Percentiles rank a stretch among this genome's conserved stretches.
Conservation (phyloP, 1,284 basidiomycete genomes). For the Irpex rosettiformis region DNA sequence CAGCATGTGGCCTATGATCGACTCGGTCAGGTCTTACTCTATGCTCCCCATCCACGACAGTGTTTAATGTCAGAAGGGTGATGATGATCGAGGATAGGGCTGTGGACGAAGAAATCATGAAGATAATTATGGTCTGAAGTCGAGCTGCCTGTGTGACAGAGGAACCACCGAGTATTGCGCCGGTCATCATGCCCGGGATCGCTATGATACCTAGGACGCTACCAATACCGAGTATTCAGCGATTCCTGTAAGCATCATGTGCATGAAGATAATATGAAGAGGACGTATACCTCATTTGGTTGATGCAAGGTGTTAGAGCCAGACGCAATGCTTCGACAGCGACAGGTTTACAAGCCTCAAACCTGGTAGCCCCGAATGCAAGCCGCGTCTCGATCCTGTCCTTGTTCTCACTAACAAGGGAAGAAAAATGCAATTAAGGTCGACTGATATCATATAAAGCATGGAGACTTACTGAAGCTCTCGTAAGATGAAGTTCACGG, state of each 20-base stretch:
- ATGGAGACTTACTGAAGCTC: slow-evolving; percentile 53
- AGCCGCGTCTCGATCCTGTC: slow-evolving; percentile 84
- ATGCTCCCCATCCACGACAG: slow-evolving; percentile 67
- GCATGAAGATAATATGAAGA: slow-evolving; percentile 6
- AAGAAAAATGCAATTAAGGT: neutral
- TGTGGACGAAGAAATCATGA: slow-evolving; percentile 81
- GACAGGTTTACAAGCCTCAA: slow-evolving; percentile 78
- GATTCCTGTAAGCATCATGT: neutral
- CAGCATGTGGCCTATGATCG: slow-evolving; percentile 42
- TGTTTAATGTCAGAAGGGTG: slow-evolving; percentile 54
- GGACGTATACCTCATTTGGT: slow-evolving; percentile 72
- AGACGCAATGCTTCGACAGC: slow-evolving; percentile 72
- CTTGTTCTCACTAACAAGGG: slow-evolving; percentile 58
- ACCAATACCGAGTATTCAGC: neutral
- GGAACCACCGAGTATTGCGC: slow-evolving; percentile 82
- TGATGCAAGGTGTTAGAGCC: slow-evolving; percentile 77
- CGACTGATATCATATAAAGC: neutral
- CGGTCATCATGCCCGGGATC: slow-evolving; percentile 85
- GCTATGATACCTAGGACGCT: slow-evolving; percentile 80
- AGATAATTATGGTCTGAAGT: slow-evolving; percentile 89
- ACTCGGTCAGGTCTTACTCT: slow-evolving; percentile 69
- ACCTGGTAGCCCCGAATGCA: slow-evolving; percentile 76
- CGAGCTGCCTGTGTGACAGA: slow-evolving; percentile 81
- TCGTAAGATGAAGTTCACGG: slow-evolving; percentile 60
- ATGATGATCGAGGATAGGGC: slow-evolving; percentile 65